Percentiles rank a stretch among this genome's conserved stretches.
Conservation (phyloP, 805 yeast genomes). For the Candida sphagnicola region DNA sequence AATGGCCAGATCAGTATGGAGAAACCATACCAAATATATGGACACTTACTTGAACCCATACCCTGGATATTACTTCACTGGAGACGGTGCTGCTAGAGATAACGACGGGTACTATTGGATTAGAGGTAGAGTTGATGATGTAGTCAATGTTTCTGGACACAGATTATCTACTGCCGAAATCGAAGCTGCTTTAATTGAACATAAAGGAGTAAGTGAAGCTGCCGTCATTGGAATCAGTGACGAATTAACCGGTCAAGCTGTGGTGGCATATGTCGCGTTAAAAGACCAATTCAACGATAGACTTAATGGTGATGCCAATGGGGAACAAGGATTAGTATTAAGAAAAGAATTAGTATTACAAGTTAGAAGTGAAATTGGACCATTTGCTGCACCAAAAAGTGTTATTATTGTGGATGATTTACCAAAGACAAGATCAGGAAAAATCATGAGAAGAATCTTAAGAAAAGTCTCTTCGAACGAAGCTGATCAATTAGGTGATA, state of each 20-base stretch:
- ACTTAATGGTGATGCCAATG: constrained; percentile 25
- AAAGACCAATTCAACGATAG: constrained; percentile 43
- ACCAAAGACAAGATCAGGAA: constrained; percentile 85
- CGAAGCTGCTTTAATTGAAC: constrained; percentile 77
- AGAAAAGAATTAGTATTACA: constrained; percentile 64
- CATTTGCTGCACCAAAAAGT: constrained; percentile 80
- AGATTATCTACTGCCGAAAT: constrained; percentile 86
- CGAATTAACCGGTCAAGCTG: constrained; percentile 84
- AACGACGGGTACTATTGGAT: constrained; percentile 84
- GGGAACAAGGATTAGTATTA: constrained; percentile 47
- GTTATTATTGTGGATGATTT: constrained; percentile 70
- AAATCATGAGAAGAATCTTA: constrained; percentile 82
- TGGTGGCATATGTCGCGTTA: constrained; percentile 75
- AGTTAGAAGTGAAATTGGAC: constrained; percentile 78
- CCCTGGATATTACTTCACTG: constrained; percentile 80
- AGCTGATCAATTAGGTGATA: constrained; percentile 79
- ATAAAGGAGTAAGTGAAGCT: constrained; percentile 65
- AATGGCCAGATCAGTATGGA: constrained; percentile 79
- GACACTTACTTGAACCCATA: constrained; percentile 83
- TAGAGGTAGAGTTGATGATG: constrained; percentile 84
- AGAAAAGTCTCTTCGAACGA: constrained; percentile 73
- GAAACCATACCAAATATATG: constrained; percentile 66
- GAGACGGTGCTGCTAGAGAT: constrained; percentile 89
- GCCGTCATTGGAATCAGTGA: constrained; percentile 84
- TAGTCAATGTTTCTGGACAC: constrained; percentile 84